Conservation (phyloP, 2,329 filamentous ascomycete genomes). For the Daldinia sp. region DNA sequence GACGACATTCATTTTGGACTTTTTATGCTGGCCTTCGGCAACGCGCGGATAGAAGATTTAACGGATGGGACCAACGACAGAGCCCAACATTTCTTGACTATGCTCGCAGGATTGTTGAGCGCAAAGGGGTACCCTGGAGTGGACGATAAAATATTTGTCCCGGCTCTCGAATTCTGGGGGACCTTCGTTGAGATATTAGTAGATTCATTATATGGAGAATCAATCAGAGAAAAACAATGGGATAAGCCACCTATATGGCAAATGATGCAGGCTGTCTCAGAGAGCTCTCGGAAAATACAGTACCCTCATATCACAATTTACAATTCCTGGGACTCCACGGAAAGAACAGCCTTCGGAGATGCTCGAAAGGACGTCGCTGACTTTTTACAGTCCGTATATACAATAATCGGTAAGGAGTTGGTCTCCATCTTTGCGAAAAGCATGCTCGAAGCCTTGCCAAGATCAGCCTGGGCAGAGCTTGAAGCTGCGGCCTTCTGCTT, state of each 20-base stretch:
- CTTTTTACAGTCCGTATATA: constrained; percentile 78
- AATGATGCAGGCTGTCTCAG: constrained; percentile 73
- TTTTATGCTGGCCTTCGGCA: constrained; percentile 76
- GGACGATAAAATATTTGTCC: constrained; percentile 80
- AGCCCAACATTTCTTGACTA: constrained; percentile 65
- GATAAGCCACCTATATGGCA: constrained; percentile 68
- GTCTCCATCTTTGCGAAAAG: constrained; percentile 68
- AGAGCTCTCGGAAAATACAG: constrained; percentile 76
- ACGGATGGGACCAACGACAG: constrained; percentile 65
- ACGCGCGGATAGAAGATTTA: constrained; percentile 71
- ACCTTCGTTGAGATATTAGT: constrained; percentile 77
- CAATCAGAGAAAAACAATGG: constrained; percentile 64
- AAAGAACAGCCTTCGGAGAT: constrained; percentile 75
- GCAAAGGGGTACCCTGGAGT: constrained; percentile 75
- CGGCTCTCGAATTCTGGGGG: constrained; percentile 84
- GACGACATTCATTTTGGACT: constrained; percentile 74
- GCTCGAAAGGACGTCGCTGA: constrained; percentile 85
- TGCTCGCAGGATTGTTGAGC: constrained; percentile 73
- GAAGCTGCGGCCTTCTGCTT: constrained; percentile 74
- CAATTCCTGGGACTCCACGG: constrained; percentile 76
- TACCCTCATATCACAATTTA: constrained; percentile 71
- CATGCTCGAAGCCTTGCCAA: constrained; percentile 63
- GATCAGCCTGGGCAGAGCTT: constrained; percentile 67
- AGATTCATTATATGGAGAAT: constrained; percentile 67
- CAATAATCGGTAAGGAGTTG: constrained; percentile 67